Conservation (phyloP, 148 eudicot species). For the Vaccinium darrowii region DNA sequence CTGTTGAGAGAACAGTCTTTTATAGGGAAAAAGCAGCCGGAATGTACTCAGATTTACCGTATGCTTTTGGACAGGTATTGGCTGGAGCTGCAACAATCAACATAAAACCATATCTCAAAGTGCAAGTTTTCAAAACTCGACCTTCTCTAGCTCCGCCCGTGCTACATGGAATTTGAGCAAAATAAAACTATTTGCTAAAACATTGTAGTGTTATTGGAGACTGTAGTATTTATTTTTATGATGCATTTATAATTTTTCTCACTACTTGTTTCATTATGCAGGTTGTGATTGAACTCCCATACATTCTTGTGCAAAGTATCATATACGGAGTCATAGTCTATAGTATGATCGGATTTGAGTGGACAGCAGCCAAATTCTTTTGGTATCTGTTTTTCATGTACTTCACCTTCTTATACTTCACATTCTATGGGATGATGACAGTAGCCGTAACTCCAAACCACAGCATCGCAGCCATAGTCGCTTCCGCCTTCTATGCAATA, state of each 20-base stretch:
- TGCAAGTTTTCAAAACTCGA: background rate
- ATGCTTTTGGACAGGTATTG: conserved; percentile 68
- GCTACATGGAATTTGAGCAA: background rate
- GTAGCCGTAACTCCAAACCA: conserved; percentile 64
- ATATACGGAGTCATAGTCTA: too few species aligned
- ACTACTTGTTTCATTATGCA: conserved; percentile 14
- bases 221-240: background rate
- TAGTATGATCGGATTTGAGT: too few species aligned
- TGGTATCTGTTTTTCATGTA: too few species aligned
- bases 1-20: conserved; percentile 64
- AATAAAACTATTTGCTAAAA: background rate
- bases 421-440: too few species aligned
- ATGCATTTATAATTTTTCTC: background rate
- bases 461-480: conserved; percentile 54
- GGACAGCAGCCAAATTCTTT: too few species aligned
- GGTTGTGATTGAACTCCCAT: too few species aligned
- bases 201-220: background rate
- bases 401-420: too few species aligned
- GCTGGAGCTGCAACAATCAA: background rate
- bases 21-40: conserved; percentile 73
- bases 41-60: conserved; percentile 66
- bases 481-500: conserved; percentile 54
- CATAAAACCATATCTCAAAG: background rate
- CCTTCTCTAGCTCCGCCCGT: background rate
- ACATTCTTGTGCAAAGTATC: too few species aligned